Conservation (phyloP, 352 stramenopile genomes). For the Phytophthora aleatoria region DNA sequence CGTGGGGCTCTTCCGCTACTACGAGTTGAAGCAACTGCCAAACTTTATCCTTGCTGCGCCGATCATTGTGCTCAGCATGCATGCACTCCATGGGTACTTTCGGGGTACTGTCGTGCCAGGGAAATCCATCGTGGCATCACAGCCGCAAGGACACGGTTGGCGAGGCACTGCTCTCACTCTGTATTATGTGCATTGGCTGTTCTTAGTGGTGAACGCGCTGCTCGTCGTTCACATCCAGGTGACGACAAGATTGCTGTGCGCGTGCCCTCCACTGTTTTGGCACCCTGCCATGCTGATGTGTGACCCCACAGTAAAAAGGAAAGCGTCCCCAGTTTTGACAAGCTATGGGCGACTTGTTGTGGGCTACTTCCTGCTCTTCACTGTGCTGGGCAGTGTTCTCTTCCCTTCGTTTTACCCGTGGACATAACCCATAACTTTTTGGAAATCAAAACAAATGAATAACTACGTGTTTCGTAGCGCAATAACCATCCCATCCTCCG, state of each 20-base stretch:
- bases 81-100: conserved; percentile 62
- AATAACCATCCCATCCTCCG: conserved; percentile 24
- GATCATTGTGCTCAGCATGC: conserved; percentile 73
- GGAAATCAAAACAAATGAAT: conserved; percentile 24
- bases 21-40: conserved; percentile 92
- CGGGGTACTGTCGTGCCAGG: conserved; percentile 27
- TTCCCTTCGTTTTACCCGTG: conserved; percentile 87
- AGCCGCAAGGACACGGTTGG: conserved; percentile 12
- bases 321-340: conserved; percentile 14
- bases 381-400: conserved; percentile 63
- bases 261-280: conserved; percentile 86
- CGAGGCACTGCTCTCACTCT: conserved; percentile 33
- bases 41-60: conserved; percentile 94
- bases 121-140: background rate
- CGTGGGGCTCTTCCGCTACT: conserved; percentile 94
- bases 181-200: conserved; percentile 78
- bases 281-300: conserved; percentile 46
- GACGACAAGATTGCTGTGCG: conserved; percentile 75
- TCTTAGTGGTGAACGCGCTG: conserved; percentile 78
- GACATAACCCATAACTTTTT: conserved; percentile 44
- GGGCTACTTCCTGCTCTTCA: conserved; percentile 78
- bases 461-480: conserved; percentile 27
- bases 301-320: conserved; percentile 8
- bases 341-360: conserved; percentile 43
- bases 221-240: conserved; percentile 89